Evolutionary conservation across 31 red algal genomes (phyloP).

Genomic region (Asparagopsis taxiformis): DNA sequence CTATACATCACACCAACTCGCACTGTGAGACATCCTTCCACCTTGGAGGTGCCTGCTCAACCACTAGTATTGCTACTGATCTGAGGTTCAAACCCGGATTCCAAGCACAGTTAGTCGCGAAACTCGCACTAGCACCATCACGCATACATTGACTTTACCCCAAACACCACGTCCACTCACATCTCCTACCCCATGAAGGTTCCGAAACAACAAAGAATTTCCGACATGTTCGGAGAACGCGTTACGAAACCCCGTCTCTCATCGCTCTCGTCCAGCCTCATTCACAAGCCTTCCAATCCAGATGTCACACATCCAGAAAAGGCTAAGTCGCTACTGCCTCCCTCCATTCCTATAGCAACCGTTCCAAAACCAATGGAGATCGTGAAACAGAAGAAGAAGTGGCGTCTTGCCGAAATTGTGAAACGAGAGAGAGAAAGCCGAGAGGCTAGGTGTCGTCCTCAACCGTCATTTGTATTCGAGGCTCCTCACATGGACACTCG

Average conservation of each 20-base stretch:
- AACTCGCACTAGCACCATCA: background rate
- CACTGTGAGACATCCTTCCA: too few relatives aligned
- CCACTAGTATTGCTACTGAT: too few relatives aligned
- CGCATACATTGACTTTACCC: too few relatives aligned
- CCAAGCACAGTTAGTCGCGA: background rate
- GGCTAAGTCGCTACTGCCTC: background rate
- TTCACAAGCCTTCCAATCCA: background rate
- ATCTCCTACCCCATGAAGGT: too few relatives aligned
- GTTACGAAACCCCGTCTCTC: background rate
- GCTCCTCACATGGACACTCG: conserved; percentile 49
- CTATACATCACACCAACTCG: too few relatives aligned
- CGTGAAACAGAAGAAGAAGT: conserved; percentile 28
- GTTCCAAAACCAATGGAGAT: background rate
- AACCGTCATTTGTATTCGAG: conserved; percentile 37
- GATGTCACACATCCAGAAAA: background rate
- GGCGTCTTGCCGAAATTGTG: conserved; percentile 60
- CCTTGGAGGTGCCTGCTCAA: too few relatives aligned
- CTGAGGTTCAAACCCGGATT: too few relatives aligned
- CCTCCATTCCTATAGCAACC: background rate
- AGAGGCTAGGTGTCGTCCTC: background rate
- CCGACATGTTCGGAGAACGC: background rate
- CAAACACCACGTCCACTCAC: too few relatives aligned
- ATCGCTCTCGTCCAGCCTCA: background rate
- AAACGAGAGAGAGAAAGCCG: conserved; percentile 42
- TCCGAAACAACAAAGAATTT: background rate